phyloP scores from a whole-genome alignment of 441 rosid species.

The Populus hybrid region DNA sequence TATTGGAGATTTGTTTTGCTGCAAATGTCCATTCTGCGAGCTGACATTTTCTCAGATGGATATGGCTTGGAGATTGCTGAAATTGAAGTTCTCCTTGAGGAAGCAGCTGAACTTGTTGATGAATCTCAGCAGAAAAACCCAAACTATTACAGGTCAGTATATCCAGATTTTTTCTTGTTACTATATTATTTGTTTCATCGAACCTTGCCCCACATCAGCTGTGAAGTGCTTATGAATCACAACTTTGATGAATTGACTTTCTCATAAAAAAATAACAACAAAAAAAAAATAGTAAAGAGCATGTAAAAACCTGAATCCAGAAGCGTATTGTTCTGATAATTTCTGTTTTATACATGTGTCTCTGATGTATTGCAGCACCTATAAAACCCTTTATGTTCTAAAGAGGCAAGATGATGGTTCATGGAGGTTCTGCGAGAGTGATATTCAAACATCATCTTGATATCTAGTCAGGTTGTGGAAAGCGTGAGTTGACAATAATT shows the following conservation, averaged over 20 bases:
- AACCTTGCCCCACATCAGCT: neutral
- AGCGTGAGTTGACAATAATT: neutral
- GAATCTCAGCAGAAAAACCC: slow-evolving; percentile 65
- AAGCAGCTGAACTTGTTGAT: slow-evolving; percentile 94
- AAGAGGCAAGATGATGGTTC: slow-evolving; percentile 78
- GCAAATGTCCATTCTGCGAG: slow-evolving; percentile 61
- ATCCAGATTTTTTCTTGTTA: neutral
- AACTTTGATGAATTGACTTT: neutral
- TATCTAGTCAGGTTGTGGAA: neutral
- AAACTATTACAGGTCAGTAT: slow-evolving; percentile 71
- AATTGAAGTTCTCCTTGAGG: slow-evolving; percentile 78
- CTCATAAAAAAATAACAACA: neutral
- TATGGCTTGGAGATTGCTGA: slow-evolving; percentile 62
- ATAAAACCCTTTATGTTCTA: slow-evolving; percentile 62
- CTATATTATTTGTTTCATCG: no score
- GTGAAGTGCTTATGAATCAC: neutral
- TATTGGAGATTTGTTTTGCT: slow-evolving; percentile 91
- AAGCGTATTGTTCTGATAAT: neutral
- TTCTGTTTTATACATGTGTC: neutral
- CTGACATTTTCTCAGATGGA: slow-evolving; percentile 54
- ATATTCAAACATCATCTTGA: slow-evolving; percentile 55
- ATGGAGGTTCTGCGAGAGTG: slow-evolving; percentile 76
- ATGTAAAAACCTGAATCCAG: neutral
- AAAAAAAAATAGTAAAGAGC: neutral
- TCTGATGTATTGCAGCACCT: slow-evolving; percentile 47